phyloP scores from a whole-genome alignment of 176 grass and related monocot genomes.

The Ensete glaucum region DNA sequence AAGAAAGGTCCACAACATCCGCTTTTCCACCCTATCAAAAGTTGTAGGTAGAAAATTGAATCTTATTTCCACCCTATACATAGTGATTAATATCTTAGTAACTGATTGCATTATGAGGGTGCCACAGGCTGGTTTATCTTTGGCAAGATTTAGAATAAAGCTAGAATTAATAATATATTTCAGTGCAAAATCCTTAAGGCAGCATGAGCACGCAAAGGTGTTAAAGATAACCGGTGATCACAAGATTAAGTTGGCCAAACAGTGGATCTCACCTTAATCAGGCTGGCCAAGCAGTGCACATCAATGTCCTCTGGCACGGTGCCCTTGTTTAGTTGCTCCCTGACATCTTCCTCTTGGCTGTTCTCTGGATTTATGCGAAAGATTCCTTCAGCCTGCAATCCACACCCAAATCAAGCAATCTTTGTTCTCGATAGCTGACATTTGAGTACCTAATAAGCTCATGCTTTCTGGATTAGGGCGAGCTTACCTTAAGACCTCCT shows the following conservation, averaged over 20 bases:
- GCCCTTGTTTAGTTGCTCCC: slow-evolving; percentile 70
- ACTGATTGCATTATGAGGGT: too few species aligned
- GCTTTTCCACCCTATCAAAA: too few species aligned
- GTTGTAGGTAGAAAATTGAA: too few species aligned
- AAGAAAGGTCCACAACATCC: too few species aligned
- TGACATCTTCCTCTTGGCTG: slow-evolving; percentile 78
- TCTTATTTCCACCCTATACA: too few species aligned
- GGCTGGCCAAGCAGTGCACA: slow-evolving; percentile 77
- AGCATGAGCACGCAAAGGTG: too few species aligned
- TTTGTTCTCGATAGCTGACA: neutral
- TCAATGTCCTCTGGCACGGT: slow-evolving; percentile 75
- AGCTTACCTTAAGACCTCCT: slow-evolving; percentile 59
- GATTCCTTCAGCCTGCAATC: slow-evolving; percentile 65
- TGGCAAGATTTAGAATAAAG: too few species aligned
- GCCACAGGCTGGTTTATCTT: too few species aligned
- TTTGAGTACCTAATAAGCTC: slow-evolving; percentile 1
- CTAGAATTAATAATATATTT: too few species aligned
- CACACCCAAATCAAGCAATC: slow-evolving; percentile 10
- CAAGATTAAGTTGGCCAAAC: neutral
- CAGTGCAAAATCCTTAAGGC: too few species aligned
- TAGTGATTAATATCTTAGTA: too few species aligned
- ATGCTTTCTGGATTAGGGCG: neutral
- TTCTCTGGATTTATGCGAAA: slow-evolving; percentile 94
- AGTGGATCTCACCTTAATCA: slow-evolving; percentile 62
- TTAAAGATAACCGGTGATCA: neutral